Evolutionary conservation across 2,329 filamentous ascomycete species (phyloP).

Genomic region (Malbranchea zuffiana): DNA sequence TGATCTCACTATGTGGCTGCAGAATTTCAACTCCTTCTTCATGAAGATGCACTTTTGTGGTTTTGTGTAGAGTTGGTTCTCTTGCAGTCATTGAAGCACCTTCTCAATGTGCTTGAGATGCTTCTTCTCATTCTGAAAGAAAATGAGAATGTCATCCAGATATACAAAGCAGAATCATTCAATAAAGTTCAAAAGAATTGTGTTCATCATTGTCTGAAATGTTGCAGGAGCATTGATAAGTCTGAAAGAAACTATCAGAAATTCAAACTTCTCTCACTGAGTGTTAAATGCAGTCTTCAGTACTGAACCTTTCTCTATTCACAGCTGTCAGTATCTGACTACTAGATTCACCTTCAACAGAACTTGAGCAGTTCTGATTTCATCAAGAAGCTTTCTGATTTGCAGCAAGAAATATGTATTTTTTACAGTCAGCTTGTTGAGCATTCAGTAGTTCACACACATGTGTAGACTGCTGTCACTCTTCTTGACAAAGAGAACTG

Average conservation of each 20-base stretch:
- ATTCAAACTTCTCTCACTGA: constrained; percentile 1
- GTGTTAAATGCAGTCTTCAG: background rate
- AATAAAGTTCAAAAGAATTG: background rate
- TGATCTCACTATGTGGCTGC: background rate
- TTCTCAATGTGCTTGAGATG: background rate
- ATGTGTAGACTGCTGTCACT: background rate
- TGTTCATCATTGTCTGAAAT: constrained; percentile 3
- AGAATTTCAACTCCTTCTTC: constrained; percentile 1
- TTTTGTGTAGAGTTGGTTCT: background rate
- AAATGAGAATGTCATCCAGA: constrained; percentile 5
- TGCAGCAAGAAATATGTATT: constrained; percentile 1
- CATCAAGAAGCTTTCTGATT: constrained; percentile 1
- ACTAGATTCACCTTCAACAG: constrained; percentile 3
- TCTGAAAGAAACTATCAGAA: background rate
- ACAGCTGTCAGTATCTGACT: background rate
- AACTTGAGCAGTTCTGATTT: background rate
- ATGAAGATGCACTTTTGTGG: background rate
- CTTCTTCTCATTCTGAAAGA: background rate
- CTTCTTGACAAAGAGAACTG: constrained; percentile 3
- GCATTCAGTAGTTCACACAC: constrained; percentile 1
- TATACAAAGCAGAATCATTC: background rate
- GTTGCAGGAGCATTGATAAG: background rate
- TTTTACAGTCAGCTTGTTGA: constrained; percentile 1
- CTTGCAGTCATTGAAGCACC: background rate
- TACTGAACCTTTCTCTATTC: background rate